Evolutionary conservation across 1,284 basidiomycete genomes (phyloP).

Genomic region (Amylostereum areolatum): DNA sequence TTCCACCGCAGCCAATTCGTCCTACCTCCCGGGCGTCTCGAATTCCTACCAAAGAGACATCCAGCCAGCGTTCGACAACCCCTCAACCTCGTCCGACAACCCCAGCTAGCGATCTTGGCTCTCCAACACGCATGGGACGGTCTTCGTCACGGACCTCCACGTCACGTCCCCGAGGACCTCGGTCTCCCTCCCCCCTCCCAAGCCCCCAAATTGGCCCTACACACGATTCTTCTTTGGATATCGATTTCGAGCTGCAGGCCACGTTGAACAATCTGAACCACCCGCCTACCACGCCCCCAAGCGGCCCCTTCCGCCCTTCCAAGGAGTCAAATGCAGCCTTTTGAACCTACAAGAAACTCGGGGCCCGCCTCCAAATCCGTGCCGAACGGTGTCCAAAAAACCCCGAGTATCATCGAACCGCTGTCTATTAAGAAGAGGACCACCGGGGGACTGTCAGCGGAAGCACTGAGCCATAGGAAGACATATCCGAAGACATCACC

Average conservation of each 20-base stretch:
- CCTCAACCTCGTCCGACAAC: conserved; percentile 31
- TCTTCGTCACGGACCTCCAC: conserved; percentile 37
- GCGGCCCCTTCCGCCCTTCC: conserved; percentile 43
- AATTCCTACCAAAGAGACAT: conserved; percentile 26
- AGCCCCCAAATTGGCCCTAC: conserved; percentile 19
- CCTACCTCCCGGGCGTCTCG: conserved; percentile 47
- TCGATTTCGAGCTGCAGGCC: conserved; percentile 36
- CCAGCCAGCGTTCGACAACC: conserved; percentile 33
- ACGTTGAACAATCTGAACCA: conserved; percentile 27
- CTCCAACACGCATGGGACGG: conserved; percentile 17
- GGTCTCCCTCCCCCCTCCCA: conserved; percentile 63
- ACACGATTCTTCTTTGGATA: conserved; percentile 36
- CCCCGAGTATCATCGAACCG: conserved; percentile 44
- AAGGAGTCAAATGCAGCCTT: conserved; percentile 61
- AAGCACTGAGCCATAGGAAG: conserved; percentile 37
- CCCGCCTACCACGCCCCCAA: conserved; percentile 20
- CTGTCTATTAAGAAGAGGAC: conserved; percentile 78
- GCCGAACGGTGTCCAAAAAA: conserved; percentile 13
- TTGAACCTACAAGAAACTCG: conserved; percentile 42
- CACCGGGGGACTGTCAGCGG: conserved; percentile 39
- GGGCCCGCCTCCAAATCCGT: conserved; percentile 43
- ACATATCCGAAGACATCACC: conserved; percentile 19
- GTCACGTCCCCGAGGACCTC: conserved; percentile 64
- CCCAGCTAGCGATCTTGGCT: conserved; percentile 14
- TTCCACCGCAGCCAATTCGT: conserved; percentile 46